These are phyloP conservation scores for Fonsecaea erecta DNA, from an alignment of 2,329 filamentous ascomycete species.

Conservation along the genomic window DNA sequence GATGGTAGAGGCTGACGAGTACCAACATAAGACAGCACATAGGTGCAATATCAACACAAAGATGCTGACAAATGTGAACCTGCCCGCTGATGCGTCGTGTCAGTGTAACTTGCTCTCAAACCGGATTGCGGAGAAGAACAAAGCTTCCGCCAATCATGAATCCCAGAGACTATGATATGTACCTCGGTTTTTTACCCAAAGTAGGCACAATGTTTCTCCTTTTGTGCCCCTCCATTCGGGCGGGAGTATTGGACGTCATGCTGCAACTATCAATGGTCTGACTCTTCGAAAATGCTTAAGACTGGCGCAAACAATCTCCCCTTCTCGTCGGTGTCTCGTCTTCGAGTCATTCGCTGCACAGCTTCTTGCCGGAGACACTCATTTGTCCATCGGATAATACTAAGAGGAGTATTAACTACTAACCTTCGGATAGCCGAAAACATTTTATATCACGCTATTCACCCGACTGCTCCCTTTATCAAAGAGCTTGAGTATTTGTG, in stretches of 20 bases:
- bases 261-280: neutral
- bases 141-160: conserved; percentile 9
- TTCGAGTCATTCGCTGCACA: neutral
- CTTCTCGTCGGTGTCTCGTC: neutral
- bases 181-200: conserved; percentile 11
- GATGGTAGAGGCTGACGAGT: neutral
- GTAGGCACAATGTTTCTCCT: neutral
- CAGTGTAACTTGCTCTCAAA: neutral
- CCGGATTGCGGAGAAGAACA: neutral
- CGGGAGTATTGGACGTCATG: neutral
- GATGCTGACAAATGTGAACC: conserved; percentile 12
- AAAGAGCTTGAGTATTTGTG: neutral
- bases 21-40: neutral
- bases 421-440: neutral
- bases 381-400: conserved; percentile 1
- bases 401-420: neutral
- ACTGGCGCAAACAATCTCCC: neutral
- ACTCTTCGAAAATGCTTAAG: neutral
- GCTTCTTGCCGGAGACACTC: neutral
- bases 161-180: neutral
- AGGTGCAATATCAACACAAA: neutral
- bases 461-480: neutral
- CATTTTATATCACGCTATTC: neutral
- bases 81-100: neutral
- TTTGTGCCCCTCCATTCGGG: neutral